Evolutionary conservation across 2,329 filamentous ascomycete species (phyloP).

Genomic region (Sporothrix protearum): DNA sequence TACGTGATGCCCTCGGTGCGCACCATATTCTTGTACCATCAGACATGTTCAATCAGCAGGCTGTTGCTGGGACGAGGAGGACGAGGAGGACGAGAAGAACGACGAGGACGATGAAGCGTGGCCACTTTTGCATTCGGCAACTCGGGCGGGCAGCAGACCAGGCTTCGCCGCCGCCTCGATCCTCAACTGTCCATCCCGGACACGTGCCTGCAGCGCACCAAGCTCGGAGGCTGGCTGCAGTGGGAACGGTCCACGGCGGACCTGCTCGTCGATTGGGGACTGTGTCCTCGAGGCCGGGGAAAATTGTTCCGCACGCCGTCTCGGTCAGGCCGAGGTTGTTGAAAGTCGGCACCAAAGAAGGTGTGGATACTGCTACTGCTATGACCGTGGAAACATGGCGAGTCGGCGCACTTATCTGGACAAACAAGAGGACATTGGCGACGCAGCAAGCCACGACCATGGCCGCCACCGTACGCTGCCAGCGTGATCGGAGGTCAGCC

Average conservation of each 20-base stretch:
- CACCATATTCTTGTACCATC: conserved; percentile 45
- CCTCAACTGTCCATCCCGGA: conserved; percentile 38
- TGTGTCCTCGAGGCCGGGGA: conserved; percentile 41
- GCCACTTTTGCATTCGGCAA: conserved; percentile 46
- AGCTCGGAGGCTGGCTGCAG: conserved; percentile 33
- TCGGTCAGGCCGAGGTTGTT: conserved; percentile 27
- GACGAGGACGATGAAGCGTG: conserved; percentile 39
- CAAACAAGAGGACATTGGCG: conserved; percentile 1
- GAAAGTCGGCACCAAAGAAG: no score
- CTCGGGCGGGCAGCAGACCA: conserved; percentile 39
- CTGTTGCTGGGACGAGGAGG: conserved; percentile 43
- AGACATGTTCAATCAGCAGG: conserved; percentile 48
- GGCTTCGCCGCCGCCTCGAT: not conserved
- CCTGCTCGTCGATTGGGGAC: conserved; percentile 41
- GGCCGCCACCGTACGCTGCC: not conserved
- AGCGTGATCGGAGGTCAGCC: not conserved
- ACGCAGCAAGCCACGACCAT: not conserved
- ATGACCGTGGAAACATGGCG: not conserved
- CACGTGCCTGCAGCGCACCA: conserved; percentile 38
- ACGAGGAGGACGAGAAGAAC: conserved; percentile 35
- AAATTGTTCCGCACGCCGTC: conserved; percentile 38
- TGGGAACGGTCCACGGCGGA: conserved; percentile 38
- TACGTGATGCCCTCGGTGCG: conserved; percentile 50
- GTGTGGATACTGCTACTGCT: no score
- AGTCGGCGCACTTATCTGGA: not conserved